Evolutionary conservation across 1,139 yeast species (phyloP), one percentile per base, ranked within the genome.

Genomic region (Saccharomyces hybrid): DNA sequence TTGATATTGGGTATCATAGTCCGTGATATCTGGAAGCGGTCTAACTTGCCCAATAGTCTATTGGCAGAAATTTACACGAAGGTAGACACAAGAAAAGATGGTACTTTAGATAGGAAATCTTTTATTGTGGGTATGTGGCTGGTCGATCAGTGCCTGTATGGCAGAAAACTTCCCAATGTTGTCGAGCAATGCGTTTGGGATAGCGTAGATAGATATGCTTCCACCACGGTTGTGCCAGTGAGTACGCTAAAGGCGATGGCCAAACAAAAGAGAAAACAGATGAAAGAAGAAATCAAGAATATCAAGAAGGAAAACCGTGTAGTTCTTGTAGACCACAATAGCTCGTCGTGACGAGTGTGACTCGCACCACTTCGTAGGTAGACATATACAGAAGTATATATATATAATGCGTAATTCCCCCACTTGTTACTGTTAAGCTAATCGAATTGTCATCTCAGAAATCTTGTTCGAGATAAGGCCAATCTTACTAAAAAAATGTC

Each of bases 51-150:
- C 1, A 76, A 74, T 30, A 86, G 81, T 30, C 78, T 82, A 0
- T 73, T 93, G 46, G 77, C 74, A 20, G 79, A 80, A 50, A 84
- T 93, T 23, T 93, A 97, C 90, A 78, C 81, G 48, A 73, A 90
- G 52, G 95, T 90, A 14, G 97, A 90, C 66, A 78, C 79, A 50
- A 74, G 91, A 60, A 74, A 75, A 50, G 95, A 88, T 68, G 95
- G 96, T 0, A 81, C 89, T 0, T 73, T 91, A 53, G 88, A 86
- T 63, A 81, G 88, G 58, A 84, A 83, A 50, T 91, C 91, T 59
- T 93, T 93, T 64, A 73, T 91, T 47, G 95, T 90, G 13, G 99
- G 97, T 0, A 89, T 87, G 88, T 91, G 98, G 98, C 72, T 89
- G 7, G 93, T 91, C 1, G 98, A 91, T 70, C 98, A 91, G 69